These are phyloP conservation scores for Colletotrichum lupini DNA, from an alignment of 2,329 filamentous ascomycete genomes.

Conservation along the genomic window DNA sequence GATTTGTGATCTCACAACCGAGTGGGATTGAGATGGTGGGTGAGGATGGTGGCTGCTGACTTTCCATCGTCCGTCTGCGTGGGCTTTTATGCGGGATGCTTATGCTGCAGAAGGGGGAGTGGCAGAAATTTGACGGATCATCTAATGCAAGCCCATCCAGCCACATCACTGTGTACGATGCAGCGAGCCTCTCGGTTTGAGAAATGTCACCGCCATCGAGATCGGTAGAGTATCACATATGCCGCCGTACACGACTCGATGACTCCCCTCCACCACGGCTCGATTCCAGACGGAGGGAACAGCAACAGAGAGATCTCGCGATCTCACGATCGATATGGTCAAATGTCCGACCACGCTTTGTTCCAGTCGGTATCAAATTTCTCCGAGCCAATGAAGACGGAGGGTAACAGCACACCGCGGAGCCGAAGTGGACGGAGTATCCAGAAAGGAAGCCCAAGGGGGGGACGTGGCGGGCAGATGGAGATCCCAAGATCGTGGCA, in stretches of 20 bases:
- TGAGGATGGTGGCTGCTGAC: no score
- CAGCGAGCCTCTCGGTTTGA: background rate
- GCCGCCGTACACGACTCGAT: background rate
- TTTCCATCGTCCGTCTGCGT: background rate
- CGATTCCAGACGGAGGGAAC: background rate
- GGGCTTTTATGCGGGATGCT: background rate
- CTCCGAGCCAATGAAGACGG: background rate
- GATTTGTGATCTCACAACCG: background rate
- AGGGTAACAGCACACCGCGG: background rate
- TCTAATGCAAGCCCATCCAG: background rate
- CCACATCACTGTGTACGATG: background rate
- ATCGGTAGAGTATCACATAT: background rate
- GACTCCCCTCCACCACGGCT: background rate
- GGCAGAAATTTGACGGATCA: background rate
- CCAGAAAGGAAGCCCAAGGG: background rate
- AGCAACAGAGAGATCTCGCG: no score
- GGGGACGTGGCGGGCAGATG: background rate
- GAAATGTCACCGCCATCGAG: background rate
- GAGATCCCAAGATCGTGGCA: constrained; percentile 8
- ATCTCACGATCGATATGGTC: background rate
- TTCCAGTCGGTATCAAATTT: background rate
- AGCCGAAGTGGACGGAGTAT: background rate
- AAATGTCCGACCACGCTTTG: background rate
- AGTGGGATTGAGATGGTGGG: background rate
- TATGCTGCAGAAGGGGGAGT: background rate